A percentile compares a stretch with the other conserved stretches of the same genome.
These are phyloP conservation scores for Acacia crassicarpa DNA, from an alignment of 306 rosid genomes.

Conservation along the genomic window DNA sequence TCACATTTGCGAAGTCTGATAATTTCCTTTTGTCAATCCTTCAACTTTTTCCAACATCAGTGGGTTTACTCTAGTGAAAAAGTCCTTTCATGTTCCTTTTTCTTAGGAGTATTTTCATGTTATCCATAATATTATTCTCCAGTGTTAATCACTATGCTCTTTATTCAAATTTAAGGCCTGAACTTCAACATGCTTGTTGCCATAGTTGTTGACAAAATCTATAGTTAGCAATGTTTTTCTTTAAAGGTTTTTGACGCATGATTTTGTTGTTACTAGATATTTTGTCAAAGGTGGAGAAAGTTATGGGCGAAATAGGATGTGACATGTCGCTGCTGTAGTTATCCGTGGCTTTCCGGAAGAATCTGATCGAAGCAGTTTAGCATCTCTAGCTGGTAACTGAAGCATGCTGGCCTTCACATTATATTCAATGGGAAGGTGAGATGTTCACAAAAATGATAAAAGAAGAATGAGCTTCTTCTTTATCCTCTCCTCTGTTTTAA, in stretches of 20 bases:
- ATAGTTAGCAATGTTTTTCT: neutral
- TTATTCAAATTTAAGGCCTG: conserved; percentile 5
- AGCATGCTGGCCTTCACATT: conserved; percentile 17
- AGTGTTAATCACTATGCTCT: neutral
- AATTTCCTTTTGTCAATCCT: conserved; percentile 19
- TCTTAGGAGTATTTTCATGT: conserved; percentile 17
- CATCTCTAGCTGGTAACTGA: conserved; percentile 20
- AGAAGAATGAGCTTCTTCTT: neutral
- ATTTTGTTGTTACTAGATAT: conserved; percentile 56
- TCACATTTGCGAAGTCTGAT: neutral
- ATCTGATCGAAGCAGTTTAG: conserved; percentile 18
- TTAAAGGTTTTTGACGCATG: conserved; percentile 1
- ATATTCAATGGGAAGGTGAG: conserved; percentile 12
- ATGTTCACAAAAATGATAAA: neutral
- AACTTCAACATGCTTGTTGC: conserved; percentile 14
- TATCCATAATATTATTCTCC: neutral
- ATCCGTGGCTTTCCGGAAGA: conserved; percentile 27
- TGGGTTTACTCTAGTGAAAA: conserved; percentile 2
- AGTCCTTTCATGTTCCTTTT: neutral
- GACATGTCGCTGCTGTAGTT: conserved; percentile 46
- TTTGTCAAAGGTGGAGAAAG: conserved; percentile 81
- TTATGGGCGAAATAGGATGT: conserved; percentile 66
- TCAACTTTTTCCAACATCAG: neutral
- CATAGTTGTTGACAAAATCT: neutral
- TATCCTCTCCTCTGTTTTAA: neutral